A percentile compares a stretch with the other conserved stretches of the same genome.
These are phyloP conservation scores for Chlamydomonas schloesseri DNA, from an alignment of 139 green algal genomes.

Conservation along the genomic window DNA sequence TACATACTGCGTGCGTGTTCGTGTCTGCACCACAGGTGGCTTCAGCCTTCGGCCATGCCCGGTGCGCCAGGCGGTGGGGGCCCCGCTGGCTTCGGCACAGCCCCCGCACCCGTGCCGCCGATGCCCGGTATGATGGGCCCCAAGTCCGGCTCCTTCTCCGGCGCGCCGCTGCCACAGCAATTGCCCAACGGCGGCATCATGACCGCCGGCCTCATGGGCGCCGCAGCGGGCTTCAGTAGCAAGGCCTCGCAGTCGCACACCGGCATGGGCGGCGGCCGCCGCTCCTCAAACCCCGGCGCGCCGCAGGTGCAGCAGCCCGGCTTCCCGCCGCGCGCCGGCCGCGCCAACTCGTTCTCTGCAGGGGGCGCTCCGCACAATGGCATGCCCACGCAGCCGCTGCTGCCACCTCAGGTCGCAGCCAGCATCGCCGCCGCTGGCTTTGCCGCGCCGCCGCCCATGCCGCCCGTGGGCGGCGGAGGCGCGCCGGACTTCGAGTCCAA, in stretches of 20 bases:
- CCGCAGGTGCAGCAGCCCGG: background rate
- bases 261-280: background rate
- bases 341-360: conserved; percentile 37
- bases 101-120: background rate
- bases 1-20: too few relatives aligned
- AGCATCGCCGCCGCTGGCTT: conserved; percentile 38
- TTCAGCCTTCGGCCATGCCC: conserved; percentile 40
- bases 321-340: background rate
- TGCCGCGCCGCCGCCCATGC: background rate
- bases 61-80: background rate
- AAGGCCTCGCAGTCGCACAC: too few relatives aligned
- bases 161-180: background rate
- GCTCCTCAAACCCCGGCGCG: conserved; percentile 9
- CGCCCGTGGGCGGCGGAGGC: background rate
- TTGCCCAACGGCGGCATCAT: background rate
- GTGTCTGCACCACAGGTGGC: background rate
- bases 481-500: background rate
- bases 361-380: background rate
- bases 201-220: background rate
- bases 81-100: background rate
- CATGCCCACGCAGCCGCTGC: background rate
- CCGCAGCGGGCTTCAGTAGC: background rate
- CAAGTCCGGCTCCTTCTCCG: background rate
- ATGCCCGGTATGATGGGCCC: background rate
- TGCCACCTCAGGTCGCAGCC: conserved; percentile 36